Evolutionary conservation across 345 rosid species (phyloP).

Genomic region (Physaria fendleri): DNA sequence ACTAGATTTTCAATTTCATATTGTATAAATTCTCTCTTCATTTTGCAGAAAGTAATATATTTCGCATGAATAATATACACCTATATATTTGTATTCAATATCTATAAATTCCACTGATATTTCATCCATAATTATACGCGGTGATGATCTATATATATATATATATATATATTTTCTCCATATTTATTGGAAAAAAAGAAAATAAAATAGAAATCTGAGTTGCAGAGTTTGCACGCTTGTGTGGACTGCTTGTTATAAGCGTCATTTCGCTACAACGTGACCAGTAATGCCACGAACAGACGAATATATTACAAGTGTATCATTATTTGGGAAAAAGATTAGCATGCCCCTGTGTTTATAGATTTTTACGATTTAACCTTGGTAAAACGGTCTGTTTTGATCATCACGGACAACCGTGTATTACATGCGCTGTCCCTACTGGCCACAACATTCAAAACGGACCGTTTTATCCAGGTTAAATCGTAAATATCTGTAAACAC

Average conservation of each 20-base stretch:
- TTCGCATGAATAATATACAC: not conserved
- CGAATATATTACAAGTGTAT: too few species aligned
- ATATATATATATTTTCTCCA: not conserved
- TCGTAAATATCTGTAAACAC: too few species aligned
- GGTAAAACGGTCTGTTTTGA: too few species aligned
- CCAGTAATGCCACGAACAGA: too few species aligned
- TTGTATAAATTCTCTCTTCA: not conserved
- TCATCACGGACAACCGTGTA: too few species aligned
- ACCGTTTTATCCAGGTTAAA: too few species aligned
- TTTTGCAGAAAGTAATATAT: not conserved
- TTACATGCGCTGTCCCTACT: too few species aligned
- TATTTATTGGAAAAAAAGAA: not conserved
- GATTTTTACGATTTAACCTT: too few species aligned
- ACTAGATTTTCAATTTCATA: not conserved
- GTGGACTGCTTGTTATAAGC: slow-evolving; percentile 9
- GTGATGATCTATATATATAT: not conserved
- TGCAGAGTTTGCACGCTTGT: slow-evolving; percentile 23
- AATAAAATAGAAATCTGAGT: not conserved
- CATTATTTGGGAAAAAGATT: too few species aligned
- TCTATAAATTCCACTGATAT: not conserved
- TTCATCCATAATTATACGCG: not conserved
- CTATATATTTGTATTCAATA: not conserved
- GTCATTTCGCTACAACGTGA: too few species aligned
- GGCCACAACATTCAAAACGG: too few species aligned
- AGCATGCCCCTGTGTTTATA: too few species aligned